phyloP scores from a whole-genome alignment of 441 rosid genomes.

The California macrophylla region DNA sequence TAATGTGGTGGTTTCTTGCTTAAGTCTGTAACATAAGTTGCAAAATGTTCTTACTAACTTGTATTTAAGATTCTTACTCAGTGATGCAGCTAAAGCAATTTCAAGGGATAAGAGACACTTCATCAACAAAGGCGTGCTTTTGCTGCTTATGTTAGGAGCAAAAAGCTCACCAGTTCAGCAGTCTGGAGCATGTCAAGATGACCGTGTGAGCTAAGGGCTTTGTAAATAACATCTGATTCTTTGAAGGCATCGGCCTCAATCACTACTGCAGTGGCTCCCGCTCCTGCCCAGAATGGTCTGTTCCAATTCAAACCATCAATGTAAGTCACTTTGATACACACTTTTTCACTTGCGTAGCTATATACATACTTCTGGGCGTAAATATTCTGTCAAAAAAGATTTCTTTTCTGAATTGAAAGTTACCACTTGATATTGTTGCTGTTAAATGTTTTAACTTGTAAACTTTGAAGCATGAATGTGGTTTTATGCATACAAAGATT shows the following conservation, averaged over 20 bases:
- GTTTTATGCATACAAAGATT: background rate
- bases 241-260: constrained; percentile 94
- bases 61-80: too few species aligned
- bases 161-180: constrained; percentile 55
- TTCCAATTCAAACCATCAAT: background rate
- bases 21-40: background rate
- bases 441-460: background rate
- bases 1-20: background rate
- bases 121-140: too few species aligned
- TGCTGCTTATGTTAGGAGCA: background rate
- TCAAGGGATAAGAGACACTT: too few species aligned
- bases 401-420: background rate
- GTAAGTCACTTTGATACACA: background rate
- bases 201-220: constrained; percentile 62
- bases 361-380: background rate
- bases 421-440: background rate
- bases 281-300: constrained; percentile 75
- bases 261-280: constrained; percentile 49
- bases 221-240: constrained; percentile 71
- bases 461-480: background rate
- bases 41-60: background rate
- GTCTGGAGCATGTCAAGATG: constrained; percentile 77
- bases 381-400: background rate
- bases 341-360: too few species aligned
- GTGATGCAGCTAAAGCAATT: too few species aligned